These are phyloP conservation scores for Deinandra increscens DNA, from an alignment of 129 eudicot genomes.

Conservation along the genomic window DNA sequence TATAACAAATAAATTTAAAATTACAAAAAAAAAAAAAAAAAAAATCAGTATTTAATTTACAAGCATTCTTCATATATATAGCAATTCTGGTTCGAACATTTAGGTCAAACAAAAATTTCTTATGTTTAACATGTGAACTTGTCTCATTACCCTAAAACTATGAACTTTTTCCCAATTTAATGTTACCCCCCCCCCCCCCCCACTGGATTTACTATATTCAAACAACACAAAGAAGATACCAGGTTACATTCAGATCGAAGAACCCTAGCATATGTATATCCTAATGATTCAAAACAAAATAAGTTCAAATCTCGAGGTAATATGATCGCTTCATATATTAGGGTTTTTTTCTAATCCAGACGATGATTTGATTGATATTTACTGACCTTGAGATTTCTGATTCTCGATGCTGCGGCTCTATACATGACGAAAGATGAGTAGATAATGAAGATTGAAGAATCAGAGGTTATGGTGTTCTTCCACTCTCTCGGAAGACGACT, in stretches of 20 bases:
- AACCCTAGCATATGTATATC: slow-evolving; percentile 9
- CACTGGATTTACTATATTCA: slow-evolving; percentile 17
- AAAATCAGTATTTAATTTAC: too few species aligned
- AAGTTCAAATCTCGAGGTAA: slow-evolving; percentile 8
- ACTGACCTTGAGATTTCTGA: slow-evolving; percentile 65
- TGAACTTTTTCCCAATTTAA: background rate
- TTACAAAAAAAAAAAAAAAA: too few species aligned
- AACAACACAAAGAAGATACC: slow-evolving; percentile 10
- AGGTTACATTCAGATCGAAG: slow-evolving; percentile 16
- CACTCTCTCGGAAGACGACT: slow-evolving; percentile 12
- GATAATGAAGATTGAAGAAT: background rate
- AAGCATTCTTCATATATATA: background rate
- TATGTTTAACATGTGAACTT: too few species aligned
- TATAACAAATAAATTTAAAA: too few species aligned
- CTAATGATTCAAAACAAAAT: background rate
- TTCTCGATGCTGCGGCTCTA: slow-evolving; percentile 66
- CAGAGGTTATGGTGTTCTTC: background rate
- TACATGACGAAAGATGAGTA: slow-evolving; percentile 50
- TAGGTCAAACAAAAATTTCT: background rate
- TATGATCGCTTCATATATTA: slow-evolving; percentile 5
- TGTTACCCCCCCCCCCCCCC: too few species aligned
- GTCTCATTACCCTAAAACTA: background rate
- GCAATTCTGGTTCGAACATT: background rate
- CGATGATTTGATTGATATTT: background rate
- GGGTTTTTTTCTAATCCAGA: background rate